A percentile compares a stretch with the other conserved stretches of the same genome.
These are phyloP conservation scores for Tulasnella sp. DNA, from an alignment of 768 basidiomycete genomes.

Conservation along the genomic window DNA sequence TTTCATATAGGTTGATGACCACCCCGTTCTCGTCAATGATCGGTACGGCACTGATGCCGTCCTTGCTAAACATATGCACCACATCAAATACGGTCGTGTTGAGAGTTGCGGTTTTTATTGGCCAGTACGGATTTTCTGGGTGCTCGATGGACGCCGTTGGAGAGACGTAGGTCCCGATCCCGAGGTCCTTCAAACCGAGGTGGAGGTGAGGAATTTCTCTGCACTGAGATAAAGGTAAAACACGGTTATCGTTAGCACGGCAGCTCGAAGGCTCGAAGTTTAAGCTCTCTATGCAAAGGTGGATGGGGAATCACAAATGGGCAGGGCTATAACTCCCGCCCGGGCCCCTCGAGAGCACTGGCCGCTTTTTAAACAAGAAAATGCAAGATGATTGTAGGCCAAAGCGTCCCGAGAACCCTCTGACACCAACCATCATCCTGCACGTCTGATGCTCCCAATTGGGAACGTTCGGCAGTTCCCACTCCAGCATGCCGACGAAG, in stretches of 20 bases:
- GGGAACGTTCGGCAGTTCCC: neutral
- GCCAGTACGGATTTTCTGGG: slow-evolving; percentile 69
- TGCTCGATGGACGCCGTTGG: slow-evolving; percentile 33
- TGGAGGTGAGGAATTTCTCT: slow-evolving; percentile 77
- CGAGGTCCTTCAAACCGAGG: slow-evolving; percentile 70
- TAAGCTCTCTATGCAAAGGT: neutral
- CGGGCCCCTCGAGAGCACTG: neutral
- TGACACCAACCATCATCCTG: neutral
- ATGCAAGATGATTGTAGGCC: neutral
- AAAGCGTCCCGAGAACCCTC: neutral
- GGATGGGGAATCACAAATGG: no score
- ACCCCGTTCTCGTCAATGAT: slow-evolving; percentile 89
- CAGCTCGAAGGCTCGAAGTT: neutral
- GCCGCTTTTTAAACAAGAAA: neutral
- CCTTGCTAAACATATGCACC: slow-evolving; percentile 96
- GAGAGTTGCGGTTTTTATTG: slow-evolving; percentile 85
- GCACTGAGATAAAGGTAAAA: slow-evolving; percentile 47
- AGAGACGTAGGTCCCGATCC: slow-evolving; percentile 85
- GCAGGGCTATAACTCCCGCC: no score
- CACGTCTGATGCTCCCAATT: neutral
- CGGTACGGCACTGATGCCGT: slow-evolving; percentile 92
- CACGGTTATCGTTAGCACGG: neutral
- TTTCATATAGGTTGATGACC: slow-evolving; percentile 95
- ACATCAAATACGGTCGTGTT: slow-evolving; percentile 93
- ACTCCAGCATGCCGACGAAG: neutral